A percentile compares a stretch with the other conserved stretches of the same genome.
phyloP scores from a whole-genome alignment of 2,329 filamentous ascomycete species.

The Botryosphaeria agaves region DNA sequence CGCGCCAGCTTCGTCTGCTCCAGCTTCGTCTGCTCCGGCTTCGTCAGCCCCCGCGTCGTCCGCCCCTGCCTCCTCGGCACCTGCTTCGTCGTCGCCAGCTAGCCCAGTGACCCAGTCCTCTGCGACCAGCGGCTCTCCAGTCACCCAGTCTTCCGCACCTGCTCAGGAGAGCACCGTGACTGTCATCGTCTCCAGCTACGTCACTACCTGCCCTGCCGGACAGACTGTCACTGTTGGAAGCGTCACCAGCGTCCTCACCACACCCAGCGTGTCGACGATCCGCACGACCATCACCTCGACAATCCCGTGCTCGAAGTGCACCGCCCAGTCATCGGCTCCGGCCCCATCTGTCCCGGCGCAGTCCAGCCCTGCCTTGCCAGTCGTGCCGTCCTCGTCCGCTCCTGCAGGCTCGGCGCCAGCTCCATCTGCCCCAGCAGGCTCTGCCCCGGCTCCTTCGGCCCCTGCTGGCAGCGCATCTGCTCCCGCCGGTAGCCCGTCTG shows the following conservation, averaged over 20 bases:
- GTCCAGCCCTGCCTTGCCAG: constrained; percentile 5
- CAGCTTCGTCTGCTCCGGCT: constrained; percentile 2
- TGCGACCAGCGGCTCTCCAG: constrained; percentile 1
- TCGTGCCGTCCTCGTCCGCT: constrained; percentile 4
- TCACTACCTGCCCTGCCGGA: constrained; percentile 2
- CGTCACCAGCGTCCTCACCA: constrained; percentile 2
- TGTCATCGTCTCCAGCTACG: constrained; percentile 2
- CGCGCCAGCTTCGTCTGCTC: constrained; percentile 4
- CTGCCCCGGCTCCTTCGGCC: constrained; percentile 7
- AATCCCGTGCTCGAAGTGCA: constrained; percentile 1
- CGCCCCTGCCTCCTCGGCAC: constrained; percentile 3
- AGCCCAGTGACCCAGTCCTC: constrained; percentile 2
- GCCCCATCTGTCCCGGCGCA: constrained; percentile 7
- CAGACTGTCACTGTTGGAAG: constrained; percentile 2
- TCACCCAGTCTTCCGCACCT: too few relatives aligned
- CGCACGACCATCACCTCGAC: constrained; percentile 3
- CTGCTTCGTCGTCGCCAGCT: constrained; percentile 4
- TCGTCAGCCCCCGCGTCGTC: constrained; percentile 2
- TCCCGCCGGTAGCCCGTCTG: too few relatives aligned
- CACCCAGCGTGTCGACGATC: constrained; percentile 4
- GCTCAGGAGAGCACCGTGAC: constrained; percentile 4
- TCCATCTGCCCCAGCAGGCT: constrained; percentile 7
- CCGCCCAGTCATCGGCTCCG: constrained; percentile 2
- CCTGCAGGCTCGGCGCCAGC: constrained; percentile 8
- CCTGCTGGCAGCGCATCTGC: constrained; percentile 1